phyloP scores from a whole-genome alignment of 179 eudicot genomes.

The Spinacia oleracea region DNA sequence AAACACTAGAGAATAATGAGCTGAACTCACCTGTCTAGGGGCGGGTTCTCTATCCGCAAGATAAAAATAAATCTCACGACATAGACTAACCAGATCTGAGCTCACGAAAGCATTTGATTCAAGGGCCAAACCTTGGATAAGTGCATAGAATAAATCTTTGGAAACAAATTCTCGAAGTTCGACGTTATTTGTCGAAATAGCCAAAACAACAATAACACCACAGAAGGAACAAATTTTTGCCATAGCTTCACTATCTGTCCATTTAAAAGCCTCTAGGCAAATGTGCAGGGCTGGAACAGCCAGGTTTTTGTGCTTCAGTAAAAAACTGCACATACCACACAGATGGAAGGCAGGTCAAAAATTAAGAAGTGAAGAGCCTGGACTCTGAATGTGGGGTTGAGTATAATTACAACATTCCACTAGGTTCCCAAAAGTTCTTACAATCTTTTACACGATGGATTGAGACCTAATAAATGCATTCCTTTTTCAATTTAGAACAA shows the following conservation, averaged over 20 bases:
- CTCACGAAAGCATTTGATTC: slow-evolving; percentile 79
- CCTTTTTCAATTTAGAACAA: not conserved
- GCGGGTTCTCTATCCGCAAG: slow-evolving; percentile 75
- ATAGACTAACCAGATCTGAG: slow-evolving; percentile 73
- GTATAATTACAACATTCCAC: not conserved
- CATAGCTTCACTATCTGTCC: slow-evolving; percentile 89
- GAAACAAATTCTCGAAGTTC: slow-evolving; percentile 81
- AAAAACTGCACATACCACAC: slow-evolving; percentile 53
- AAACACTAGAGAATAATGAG: not conserved
- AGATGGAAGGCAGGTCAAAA: slow-evolving; percentile 6
- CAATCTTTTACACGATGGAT: not conserved
- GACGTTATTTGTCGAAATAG: slow-evolving; percentile 55
- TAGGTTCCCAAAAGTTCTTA: not conserved
- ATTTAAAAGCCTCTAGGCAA: slow-evolving; percentile 69
- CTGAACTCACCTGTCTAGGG: slow-evolving; percentile 83
- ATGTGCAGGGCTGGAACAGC: slow-evolving; percentile 90
- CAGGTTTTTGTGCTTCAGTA: slow-evolving; percentile 60
- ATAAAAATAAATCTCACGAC: slow-evolving; percentile 77
- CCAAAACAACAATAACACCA: slow-evolving; percentile 59
- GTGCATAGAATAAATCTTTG: slow-evolving; percentile 79
- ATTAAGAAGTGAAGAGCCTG: slow-evolving; percentile 7
- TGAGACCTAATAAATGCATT: not conserved
- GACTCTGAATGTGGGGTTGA: not conserved
- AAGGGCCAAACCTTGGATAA: slow-evolving; percentile 77
- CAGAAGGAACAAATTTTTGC: slow-evolving; percentile 69